phyloP scores from a whole-genome alignment of 2,329 filamentous ascomycete genomes.

The Aspergillus pseudotamarii region DNA sequence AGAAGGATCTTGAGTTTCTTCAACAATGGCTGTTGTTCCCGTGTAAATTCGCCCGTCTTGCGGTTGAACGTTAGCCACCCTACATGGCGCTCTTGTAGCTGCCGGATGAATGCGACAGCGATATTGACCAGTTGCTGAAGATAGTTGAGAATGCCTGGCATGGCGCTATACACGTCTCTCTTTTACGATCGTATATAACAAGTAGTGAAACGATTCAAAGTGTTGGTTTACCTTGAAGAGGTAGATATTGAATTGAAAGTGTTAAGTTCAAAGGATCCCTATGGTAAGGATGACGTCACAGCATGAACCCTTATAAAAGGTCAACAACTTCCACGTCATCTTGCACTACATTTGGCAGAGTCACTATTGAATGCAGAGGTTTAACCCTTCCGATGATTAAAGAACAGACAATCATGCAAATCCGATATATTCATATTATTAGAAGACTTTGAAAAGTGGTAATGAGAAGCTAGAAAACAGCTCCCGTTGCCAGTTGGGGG shows the following conservation, averaged over 20 bases:
- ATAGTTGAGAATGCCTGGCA: neutral
- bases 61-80: constrained; percentile 36
- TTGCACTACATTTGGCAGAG: no score
- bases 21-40: constrained; percentile 43
- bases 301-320: neutral
- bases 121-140: constrained; percentile 9
- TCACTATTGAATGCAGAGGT: no score
- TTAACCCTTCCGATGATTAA: no score
- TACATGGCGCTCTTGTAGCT: constrained; percentile 33
- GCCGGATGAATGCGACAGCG: neutral
- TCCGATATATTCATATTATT: neutral
- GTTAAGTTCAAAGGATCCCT: neutral
- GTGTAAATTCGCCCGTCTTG: constrained; percentile 38
- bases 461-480: neutral
- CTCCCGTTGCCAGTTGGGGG: neutral
- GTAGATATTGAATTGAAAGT: neutral
- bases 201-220: neutral
- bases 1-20: constrained; percentile 48
- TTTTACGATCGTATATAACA: neutral
- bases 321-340: neutral
- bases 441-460: neutral
- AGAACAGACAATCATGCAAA: neutral
- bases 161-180: neutral
- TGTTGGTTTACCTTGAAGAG: neutral
- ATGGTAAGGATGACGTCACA: neutral